A percentile compares a stretch with the other conserved stretches of the same genome.
phyloP scores from a whole-genome alignment of 495 filamentous ascomycete species.

The Aspergillus haitiensis region DNA sequence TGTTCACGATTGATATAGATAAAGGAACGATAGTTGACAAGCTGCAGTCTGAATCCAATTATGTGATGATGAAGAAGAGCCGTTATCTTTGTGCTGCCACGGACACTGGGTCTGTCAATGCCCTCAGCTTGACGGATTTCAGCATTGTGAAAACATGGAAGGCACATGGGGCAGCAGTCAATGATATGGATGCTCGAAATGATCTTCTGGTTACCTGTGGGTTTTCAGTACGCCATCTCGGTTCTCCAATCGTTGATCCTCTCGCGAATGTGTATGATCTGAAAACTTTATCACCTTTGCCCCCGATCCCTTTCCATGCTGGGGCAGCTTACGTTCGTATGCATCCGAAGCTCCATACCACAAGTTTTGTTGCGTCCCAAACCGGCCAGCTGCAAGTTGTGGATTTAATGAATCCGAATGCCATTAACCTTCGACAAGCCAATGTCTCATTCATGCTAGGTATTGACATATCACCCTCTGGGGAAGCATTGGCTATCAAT shows the following conservation, averaged over 20 bases:
- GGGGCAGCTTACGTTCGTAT: slow-evolving; percentile 91
- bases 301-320: slow-evolving; percentile 87
- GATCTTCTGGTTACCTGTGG: slow-evolving; percentile 94
- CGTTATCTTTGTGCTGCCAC: slow-evolving; percentile 92
- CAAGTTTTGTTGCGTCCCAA: slow-evolving; percentile 85
- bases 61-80: slow-evolving; percentile 86
- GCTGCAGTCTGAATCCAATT: slow-evolving; percentile 69
- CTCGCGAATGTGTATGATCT: slow-evolving; percentile 94
- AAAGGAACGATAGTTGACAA: slow-evolving; percentile 78
- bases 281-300: slow-evolving; percentile 77
- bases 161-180: slow-evolving; percentile 78
- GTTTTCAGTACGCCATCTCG: slow-evolving; percentile 72
- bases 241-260: slow-evolving; percentile 72
- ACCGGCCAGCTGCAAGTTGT: slow-evolving; percentile 90
- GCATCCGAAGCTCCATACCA: slow-evolving; percentile 92
- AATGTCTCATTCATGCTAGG: slow-evolving; percentile 71
- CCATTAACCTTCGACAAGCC: slow-evolving; percentile 84
- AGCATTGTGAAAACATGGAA: slow-evolving; percentile 81
- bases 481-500: slow-evolving; percentile 80
- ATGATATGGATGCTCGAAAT: slow-evolving; percentile 92
- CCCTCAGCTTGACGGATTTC: slow-evolving; percentile 77
- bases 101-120: slow-evolving; percentile 75
- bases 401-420: slow-evolving; percentile 91
- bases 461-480: slow-evolving; percentile 86
- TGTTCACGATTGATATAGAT: slow-evolving; percentile 88